phyloP scores from a whole-genome alignment of 345 rosid genomes.

The Combretum micranthum region DNA sequence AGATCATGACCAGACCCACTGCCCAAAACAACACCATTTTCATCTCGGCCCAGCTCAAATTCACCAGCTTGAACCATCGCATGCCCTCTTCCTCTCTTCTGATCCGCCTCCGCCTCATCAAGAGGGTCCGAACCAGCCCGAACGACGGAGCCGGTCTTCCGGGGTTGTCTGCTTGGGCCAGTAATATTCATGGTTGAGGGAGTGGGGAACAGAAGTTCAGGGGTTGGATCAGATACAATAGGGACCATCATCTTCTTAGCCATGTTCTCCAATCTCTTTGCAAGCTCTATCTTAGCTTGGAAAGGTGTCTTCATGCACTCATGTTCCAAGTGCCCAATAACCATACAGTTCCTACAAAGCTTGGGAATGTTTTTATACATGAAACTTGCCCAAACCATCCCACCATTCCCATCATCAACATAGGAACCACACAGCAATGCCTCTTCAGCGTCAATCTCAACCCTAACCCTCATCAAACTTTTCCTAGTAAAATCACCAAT shows the following conservation, averaged over 20 bases:
- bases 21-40: too few relatives aligned
- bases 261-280: constrained; percentile 5
- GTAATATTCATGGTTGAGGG: neutral
- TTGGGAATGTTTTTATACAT: constrained; percentile 3
- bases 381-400: constrained; percentile 1
- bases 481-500: neutral
- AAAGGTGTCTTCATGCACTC: constrained; percentile 2
- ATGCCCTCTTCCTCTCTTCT: too few relatives aligned
- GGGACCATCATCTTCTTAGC: neutral
- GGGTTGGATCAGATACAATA: neutral
- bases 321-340: constrained; percentile 1
- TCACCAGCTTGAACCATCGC: too few relatives aligned
- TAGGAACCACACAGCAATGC: constrained; percentile 3
- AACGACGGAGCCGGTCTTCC: too few relatives aligned
- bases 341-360: constrained; percentile 6
- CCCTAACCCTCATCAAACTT: constrained; percentile 3
- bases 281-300: neutral
- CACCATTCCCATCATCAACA: neutral
- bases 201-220: neutral
- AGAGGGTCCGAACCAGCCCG: too few relatives aligned
- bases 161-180: too few relatives aligned
- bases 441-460: constrained; percentile 8
- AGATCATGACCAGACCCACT: too few relatives aligned
- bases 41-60: too few relatives aligned
- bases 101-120: too few relatives aligned